Percentiles rank a stretch among this genome's conserved stretches.
Conservation (phyloP, 108 stramenopile species). For the Schizochytrium sp. region DNA sequence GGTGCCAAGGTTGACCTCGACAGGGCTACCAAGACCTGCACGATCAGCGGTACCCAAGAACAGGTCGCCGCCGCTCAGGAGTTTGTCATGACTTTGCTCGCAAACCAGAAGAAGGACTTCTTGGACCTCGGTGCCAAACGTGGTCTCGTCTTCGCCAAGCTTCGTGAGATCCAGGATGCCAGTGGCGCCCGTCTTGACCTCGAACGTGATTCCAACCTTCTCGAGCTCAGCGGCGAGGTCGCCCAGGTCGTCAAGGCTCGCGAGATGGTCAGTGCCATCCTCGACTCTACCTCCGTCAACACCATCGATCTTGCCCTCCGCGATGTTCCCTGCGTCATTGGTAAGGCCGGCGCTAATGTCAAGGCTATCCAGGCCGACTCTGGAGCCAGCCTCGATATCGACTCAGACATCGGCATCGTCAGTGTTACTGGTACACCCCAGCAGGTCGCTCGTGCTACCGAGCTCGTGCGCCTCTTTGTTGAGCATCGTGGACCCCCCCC, state of each 20-base stretch:
- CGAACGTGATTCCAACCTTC: conserved; percentile 18
- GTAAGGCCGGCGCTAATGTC: conserved; percentile 11
- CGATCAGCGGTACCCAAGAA: neutral
- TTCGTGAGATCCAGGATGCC: conserved; percentile 41
- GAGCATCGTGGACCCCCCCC: conserved; percentile 59
- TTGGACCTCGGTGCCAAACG: conserved; percentile 53
- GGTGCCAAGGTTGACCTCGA: conserved; percentile 59
- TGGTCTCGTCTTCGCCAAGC: conserved; percentile 53
- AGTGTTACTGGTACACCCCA: conserved; percentile 24
- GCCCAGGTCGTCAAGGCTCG: neutral
- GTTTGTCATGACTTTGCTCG: conserved; percentile 20
- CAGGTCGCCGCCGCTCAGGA: conserved; percentile 44
- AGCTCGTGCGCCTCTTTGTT: conserved; percentile 10
- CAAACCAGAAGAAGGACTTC: conserved; percentile 33
- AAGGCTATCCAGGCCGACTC: conserved; percentile 23
- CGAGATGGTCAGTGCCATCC: conserved; percentile 24
- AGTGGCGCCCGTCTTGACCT: conserved; percentile 53
- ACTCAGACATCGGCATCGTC: conserved; percentile 48
- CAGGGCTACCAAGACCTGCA: conserved; percentile 26
- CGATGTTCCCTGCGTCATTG: conserved; percentile 4
- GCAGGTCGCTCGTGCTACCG: conserved; percentile 4
- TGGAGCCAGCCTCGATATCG: conserved; percentile 38
- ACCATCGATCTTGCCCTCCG: conserved; percentile 38
- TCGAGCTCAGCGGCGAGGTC: conserved; percentile 26
- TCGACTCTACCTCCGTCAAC: neutral